Evolutionary conservation across 306 rosid genomes (phyloP), one percentile per base, ranked within the genome.

Genomic region (Mucuna pruriens): DNA sequence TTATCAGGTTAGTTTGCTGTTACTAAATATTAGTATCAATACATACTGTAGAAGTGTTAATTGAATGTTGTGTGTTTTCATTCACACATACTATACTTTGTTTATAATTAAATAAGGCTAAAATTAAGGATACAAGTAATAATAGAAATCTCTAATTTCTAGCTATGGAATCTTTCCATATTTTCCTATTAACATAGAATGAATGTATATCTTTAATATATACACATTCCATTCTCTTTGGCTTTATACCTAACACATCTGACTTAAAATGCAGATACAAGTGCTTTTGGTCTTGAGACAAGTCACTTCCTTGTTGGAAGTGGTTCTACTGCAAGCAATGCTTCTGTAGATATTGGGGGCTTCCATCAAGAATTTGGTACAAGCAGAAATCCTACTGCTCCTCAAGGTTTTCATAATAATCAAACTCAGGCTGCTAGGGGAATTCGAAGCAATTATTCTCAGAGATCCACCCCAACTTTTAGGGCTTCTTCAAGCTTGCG

Each of bases 401-500:
- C 97, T 83, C 94, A 80, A 86, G 84, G 81, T 68, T 86, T 83
- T 85, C 90, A 84, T 55, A 87, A 87, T 83, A 76, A 83, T 42
- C 58, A 82, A 61, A 54, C 86, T 61, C 93, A 88, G 52, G 48
- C 87, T 82, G 83, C 78, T 46, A 88, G 97, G 83, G 91, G 97
- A 66, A 89, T 81, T 72, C 88, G 88, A 33, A 91, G 93, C 75
- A 87, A 72, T 81, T 87, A 76, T 82, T 83, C 94, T 85, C 94
- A 93, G 75, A 91, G 97, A 76, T 75, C 91, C 45, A 58, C 85
- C 64, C 92, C 93, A 55, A 49, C 86, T 73, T 83, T 86, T 69
- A 84, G 94, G 84, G 88, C 94, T 81, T 88, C 94, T 79, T 90
- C 97, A 60, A 86, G 91, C 87, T 46, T 87, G 82, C 84, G 76